Percentiles rank a stretch among this genome's conserved stretches.
Conservation (phyloP, 805 yeast species). For the Wickerhamomyces mucosus region DNA sequence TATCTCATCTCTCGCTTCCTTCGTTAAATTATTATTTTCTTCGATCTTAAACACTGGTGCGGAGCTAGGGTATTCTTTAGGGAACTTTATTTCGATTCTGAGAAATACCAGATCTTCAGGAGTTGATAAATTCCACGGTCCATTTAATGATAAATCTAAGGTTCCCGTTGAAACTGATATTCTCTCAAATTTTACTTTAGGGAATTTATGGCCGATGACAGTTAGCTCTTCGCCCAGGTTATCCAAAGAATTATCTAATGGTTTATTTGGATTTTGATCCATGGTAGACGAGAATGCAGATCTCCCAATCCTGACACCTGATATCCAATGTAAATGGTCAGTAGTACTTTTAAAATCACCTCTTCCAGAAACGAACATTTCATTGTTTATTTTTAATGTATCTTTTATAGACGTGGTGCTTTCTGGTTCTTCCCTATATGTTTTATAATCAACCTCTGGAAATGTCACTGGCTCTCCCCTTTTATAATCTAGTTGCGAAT, state of each 20-base stretch:
- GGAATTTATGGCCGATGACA: constrained; percentile 78
- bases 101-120: constrained; percentile 45
- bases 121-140: constrained; percentile 51
- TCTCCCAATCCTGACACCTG: constrained; percentile 67
- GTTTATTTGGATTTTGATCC: constrained; percentile 25
- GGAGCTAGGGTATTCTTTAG: constrained; percentile 58
- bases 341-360: constrained; percentile 31
- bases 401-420: constrained; percentile 18
- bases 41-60: constrained; percentile 61
- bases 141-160: constrained; percentile 66
- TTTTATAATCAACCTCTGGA: constrained; percentile 31
- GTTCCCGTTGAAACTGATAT: constrained; percentile 84
- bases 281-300: constrained; percentile 20
- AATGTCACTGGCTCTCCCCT: constrained; percentile 28
- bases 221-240: constrained; percentile 91
- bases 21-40: constrained; percentile 61
- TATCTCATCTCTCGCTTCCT: constrained; percentile 41
- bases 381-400: constrained; percentile 27
- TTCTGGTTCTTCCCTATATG: constrained; percentile 48
- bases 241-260: constrained; percentile 33
- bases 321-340: constrained; percentile 82
- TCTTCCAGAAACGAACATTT: constrained; percentile 29
- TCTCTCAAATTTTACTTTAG: constrained; percentile 76
- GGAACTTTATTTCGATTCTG: constrained; percentile 62
- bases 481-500: constrained; percentile 35